These are phyloP conservation scores for Pseudogymnoascus sp. DNA, from an alignment of 2,329 filamentous ascomycete species.

Conservation along the genomic window DNA sequence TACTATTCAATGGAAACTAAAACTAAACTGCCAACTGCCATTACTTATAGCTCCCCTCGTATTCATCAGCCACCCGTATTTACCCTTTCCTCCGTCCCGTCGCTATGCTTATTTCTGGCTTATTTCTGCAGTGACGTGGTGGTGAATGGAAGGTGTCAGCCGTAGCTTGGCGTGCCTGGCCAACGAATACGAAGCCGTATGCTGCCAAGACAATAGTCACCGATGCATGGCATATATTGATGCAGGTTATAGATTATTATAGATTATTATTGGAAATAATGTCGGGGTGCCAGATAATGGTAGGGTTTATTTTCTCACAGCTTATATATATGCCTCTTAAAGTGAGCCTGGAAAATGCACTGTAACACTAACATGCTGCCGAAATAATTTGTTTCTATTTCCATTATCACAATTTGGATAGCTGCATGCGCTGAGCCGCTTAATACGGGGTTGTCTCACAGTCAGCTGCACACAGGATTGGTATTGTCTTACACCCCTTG, in stretches of 20 bases:
- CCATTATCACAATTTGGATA: not conserved
- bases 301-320: not conserved
- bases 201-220: constrained; percentile 5
- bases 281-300: not conserved
- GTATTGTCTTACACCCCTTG: not conserved
- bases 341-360: not conserved
- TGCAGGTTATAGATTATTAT: not conserved
- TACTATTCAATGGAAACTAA: not conserved
- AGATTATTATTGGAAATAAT: not conserved
- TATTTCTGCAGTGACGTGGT: not conserved
- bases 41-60: constrained; percentile 3
- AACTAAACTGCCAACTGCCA: not conserved
- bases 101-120: no score
- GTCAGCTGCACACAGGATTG: not conserved
- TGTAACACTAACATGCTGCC: not conserved
- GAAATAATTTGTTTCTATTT: not conserved
- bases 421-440: not conserved
- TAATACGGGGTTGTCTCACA: not conserved
- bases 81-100: not conserved
- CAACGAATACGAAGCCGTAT: constrained; percentile 5
- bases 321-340: not conserved
- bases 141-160: not conserved
- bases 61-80: no score
- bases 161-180: not conserved
- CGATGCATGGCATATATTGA: constrained; percentile 1